phyloP scores from a whole-genome alignment of 2,329 filamentous ascomycete genomes.

The Colletotrichum ledebouriae region DNA sequence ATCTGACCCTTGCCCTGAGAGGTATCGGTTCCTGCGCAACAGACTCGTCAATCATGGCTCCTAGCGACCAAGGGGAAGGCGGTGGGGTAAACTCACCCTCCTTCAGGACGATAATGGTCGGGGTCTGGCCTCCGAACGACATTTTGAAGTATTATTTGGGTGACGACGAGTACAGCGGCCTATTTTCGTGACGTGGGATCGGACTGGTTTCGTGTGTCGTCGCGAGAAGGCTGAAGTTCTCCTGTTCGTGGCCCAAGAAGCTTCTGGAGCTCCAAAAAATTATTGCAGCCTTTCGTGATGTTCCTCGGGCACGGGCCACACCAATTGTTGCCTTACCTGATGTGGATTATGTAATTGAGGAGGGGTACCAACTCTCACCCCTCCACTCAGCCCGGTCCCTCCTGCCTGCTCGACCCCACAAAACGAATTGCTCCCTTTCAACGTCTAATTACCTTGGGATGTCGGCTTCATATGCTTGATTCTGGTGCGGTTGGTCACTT shows the following conservation, averaged over 20 bases:
- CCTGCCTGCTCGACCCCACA: conserved; percentile 16
- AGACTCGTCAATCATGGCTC: conserved; percentile 42
- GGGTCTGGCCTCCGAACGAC: conserved; percentile 98
- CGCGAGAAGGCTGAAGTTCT: conserved; percentile 34
- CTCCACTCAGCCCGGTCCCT: neutral
- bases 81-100: conserved; percentile 78
- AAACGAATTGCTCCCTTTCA: neutral
- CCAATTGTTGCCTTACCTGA: conserved; percentile 34
- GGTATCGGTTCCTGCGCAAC: conserved; percentile 84
- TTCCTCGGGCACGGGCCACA: conserved; percentile 44
- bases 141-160: conserved; percentile 63
- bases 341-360: conserved; percentile 41
- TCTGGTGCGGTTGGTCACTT: neutral
- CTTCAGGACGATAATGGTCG: conserved; percentile 97
- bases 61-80: conserved; percentile 47
- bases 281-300: conserved; percentile 59
- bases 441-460: neutral
- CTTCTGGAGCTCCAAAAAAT: conserved; percentile 64
- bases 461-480: neutral
- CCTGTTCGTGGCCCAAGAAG: conserved; percentile 49
- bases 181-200: neutral
- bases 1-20: conserved; percentile 98
- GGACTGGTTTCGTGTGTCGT: conserved; percentile 30
- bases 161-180: conserved; percentile 17
- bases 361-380: conserved; percentile 28